Evolutionary conservation across 345 rosid genomes (phyloP), one percentile per base, ranked within the genome.

Genomic region (Psidium guajava): DNA sequence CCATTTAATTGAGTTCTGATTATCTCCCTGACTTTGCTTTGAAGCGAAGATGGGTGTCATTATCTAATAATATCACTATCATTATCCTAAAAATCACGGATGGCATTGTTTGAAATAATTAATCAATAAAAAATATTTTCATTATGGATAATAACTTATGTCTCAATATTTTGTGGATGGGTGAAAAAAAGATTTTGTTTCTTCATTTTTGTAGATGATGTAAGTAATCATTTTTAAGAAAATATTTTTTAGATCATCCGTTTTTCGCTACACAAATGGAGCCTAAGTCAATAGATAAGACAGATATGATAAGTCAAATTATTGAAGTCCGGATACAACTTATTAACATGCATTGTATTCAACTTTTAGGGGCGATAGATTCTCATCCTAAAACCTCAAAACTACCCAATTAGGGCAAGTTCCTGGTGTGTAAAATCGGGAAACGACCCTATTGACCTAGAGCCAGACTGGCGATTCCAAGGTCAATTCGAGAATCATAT

Each of bases 401-500:
- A 3, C n/a, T 56, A 56, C 8, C n/a, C 12, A 24, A 4, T 56
- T 10, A 8, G 8, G 11, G 24, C 36, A 0, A 1, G 0, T 20
- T 36, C 3, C 0, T 0, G 8, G 6, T 32, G 18, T 4, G 6
- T 64, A 6, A 22, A 64, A 64, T 0, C 0, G 0, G 3, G 6
- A 69, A 69, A 22, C 0, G 1, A 69, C 6, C 1, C 6, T 18
- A 4, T 69, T 20, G 24, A 36, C 7, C 2, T 9, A 5, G 24
- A 61, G 27, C 32, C 14, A n/a, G 15, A 58, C 8, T 3, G 8
- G 27, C 13, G 64, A 7, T 58, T 58, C 13, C 16, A 58, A 5
- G 64, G 16, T 11, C 52, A 50, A 50, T 3, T 1, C 4, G 14
- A 50, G 52, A 50, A 50, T 4, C 2, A 11, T 47, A 10, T 50